Base-by-base conservation (phyloP, 1,284 basidiomycete genomes). In the Ganoderma boninense region DNA sequence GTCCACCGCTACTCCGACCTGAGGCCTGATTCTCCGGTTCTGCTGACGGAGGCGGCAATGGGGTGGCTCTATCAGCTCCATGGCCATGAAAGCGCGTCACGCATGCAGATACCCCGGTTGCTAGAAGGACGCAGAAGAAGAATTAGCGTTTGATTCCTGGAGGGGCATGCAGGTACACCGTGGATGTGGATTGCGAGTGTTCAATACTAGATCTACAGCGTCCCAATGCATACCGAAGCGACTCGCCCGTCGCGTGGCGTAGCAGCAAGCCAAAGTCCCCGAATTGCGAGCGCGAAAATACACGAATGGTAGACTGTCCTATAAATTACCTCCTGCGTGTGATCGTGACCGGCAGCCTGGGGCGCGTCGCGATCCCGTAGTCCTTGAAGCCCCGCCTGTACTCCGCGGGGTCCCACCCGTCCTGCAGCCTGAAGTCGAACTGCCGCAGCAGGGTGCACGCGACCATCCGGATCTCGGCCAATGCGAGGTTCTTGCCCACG, bases 1-100 rank as follows among this genome's bases (percentile, higher is more conserved):
- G 2, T 84, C 82, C 72, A 77, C 80, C 3, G 77, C 78, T 2
- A 83, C 85, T 62, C 82, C 84, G 0, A 42, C 85, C 49, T 38
- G 52, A 1, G 23, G 1, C 73, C 80, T 20, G 57, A 66, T 2
- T 66, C 73, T 62, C 73, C 75, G n/a, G 46, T 23, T 2, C 67
- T 80, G 18, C 69, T 68, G 20, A 60, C 38, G 6, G 68, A 79
- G 57, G 79, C 81, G 14, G 49, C 8, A 11, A 26, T 13, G 72
- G 75, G 13, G 66, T 38, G 11, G 79, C 79, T 11, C 82, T 81
- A 64, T 74, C 77, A 14, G 54, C 18, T 62, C 65, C 46, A 26
- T 70, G 10, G 20, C 62, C 26, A 70, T 65, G 66, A 20, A 61
- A 1, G 4, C 38, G 38, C 8, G 38, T 2, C 32, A 32, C 4